These are phyloP conservation scores for Pseudocercospora fuligena DNA, from an alignment of 2,329 filamentous ascomycete species.

Conservation along the genomic window DNA sequence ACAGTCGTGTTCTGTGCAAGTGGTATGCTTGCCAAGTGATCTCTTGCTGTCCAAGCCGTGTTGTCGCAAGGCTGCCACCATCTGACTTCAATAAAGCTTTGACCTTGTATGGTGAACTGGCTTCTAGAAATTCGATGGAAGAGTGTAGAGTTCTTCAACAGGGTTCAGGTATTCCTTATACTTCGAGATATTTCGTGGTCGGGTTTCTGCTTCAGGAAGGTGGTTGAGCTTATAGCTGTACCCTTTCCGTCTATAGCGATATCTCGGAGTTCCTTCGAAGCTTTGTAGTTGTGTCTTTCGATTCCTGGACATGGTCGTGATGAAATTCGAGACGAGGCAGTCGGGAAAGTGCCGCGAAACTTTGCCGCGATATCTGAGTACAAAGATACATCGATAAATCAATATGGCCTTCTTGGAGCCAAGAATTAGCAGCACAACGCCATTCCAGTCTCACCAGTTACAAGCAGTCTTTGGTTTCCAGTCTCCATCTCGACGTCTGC, in stretches of 20 bases:
- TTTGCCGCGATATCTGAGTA: neutral
- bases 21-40: neutral
- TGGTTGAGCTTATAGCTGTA: neutral
- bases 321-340: neutral
- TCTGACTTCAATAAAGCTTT: neutral
- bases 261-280: neutral
- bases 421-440: neutral
- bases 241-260: neutral
- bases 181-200: neutral
- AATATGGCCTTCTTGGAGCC: neutral
- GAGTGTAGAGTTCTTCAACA: neutral
- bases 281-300: neutral
- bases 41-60: neutral
- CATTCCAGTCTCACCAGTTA: neutral
- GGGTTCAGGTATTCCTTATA: no score
- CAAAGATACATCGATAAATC: neutral
- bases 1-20: neutral
- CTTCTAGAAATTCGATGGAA: neutral
- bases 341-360: neutral
- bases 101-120: neutral
- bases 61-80: neutral
- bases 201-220: neutral
- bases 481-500: neutral
- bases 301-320: neutral
- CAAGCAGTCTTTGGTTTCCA: neutral